phyloP scores from a whole-genome alignment of 768 basidiomycete species.

The Royoungia palumana region DNA sequence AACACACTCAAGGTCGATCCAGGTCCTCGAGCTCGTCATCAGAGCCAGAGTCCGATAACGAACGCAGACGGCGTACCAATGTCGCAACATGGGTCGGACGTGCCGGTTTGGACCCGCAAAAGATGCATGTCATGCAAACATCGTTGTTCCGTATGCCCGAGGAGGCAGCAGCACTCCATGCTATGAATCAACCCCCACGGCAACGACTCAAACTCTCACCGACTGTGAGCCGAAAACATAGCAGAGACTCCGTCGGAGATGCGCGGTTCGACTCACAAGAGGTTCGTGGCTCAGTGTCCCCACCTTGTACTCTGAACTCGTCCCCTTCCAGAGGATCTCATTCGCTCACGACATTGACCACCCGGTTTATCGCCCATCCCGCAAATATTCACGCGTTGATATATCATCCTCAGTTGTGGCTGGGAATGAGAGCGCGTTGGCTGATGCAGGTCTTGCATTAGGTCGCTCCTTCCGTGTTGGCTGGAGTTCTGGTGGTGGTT shows the following conservation, averaged over 20 bases:
- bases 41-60: slow-evolving; percentile 17
- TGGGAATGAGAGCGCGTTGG: slow-evolving; percentile 59
- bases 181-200: slow-evolving; percentile 42
- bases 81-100: slow-evolving; percentile 71
- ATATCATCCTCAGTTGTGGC: slow-evolving; percentile 60
- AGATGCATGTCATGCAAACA: slow-evolving; percentile 92
- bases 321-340: slow-evolving; percentile 59
- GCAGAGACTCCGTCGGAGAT: slow-evolving; percentile 76
- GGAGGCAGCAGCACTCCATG: slow-evolving; percentile 63
- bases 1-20: slow-evolving; percentile 37
- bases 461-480: slow-evolving; percentile 88
- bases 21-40: slow-evolving; percentile 26
- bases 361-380: slow-evolving; percentile 64
- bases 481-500: slow-evolving; percentile 79
- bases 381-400: slow-evolving; percentile 77
- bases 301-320: neutral
- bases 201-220: slow-evolving; percentile 36
- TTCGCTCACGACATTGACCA: slow-evolving; percentile 74
- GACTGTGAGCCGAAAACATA: slow-evolving; percentile 61
- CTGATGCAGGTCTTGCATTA: slow-evolving; percentile 82
- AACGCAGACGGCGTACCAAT: slow-evolving; percentile 37
- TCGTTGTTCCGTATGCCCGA: slow-evolving; percentile 78
- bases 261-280: slow-evolving; percentile 61
- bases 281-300: slow-evolving; percentile 35
- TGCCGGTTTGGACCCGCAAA: slow-evolving; percentile 77